Evolutionary conservation across 768 basidiomycete genomes (phyloP), one percentile per base, ranked within the genome.

Genomic region (Termitomyces sp.): DNA sequence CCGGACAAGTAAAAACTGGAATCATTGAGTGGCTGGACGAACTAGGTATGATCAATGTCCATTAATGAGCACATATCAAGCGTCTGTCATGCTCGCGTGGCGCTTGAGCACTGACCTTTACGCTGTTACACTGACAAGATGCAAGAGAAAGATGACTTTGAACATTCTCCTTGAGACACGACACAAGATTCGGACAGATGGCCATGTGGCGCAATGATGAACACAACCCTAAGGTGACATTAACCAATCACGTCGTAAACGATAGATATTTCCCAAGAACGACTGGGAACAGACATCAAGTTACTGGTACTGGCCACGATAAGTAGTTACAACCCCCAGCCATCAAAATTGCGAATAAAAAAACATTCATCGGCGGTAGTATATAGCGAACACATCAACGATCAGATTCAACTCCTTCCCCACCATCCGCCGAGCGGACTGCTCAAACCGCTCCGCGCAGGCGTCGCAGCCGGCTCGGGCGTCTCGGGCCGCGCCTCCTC

Each of bases 341-440:
- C 28, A 46, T 46, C 45, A 46, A 18, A 28, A 26, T 46, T 18
- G 28, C 2, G 9, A n/a, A 22, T 10, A 30, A 18, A 28, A n/a
- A n/a, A n/a, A n/a, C n/a, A 18, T 18, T 18, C 13, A 26, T 36
- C 38, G 18, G 6, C 36, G 20, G 16, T 20, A 11, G 7, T n/a
- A n/a, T n/a, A n/a, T n/a, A n/a, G n/a, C n/a, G n/a, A n/a, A 38
- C 24, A 20, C 1, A 46, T 14, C 10, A 47, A 14, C 32, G 4
- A 13, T 24, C n/a, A 38, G 35, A 48, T 49, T 70, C 61, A 77
- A 59, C 68, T 77, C 56, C 66, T 74, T 16, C 88, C 88, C 91
- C 90, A 92, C 91, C 91, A 93, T 4, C 89, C 90, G 26, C 90
- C 90, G 26, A 93, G 72, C 56, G 92, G 67, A 57, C 80, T 79